Evolutionary conservation across 2,329 filamentous ascomycete species (phyloP).

Genomic region (Fusarium equiseti): DNA sequence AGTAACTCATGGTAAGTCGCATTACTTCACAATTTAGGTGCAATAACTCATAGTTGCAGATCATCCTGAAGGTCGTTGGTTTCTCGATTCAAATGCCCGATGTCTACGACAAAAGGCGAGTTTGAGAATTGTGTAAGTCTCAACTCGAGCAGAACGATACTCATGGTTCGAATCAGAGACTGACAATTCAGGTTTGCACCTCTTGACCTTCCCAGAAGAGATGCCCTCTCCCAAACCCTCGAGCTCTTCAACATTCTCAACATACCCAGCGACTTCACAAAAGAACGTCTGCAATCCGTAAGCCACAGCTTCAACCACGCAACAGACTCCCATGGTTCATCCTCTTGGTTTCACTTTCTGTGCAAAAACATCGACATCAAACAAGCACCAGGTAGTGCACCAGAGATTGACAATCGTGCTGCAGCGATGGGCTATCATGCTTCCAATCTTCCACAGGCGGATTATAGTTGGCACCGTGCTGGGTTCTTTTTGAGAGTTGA

Average conservation of each 20-base stretch:
- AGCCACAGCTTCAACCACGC: constrained; percentile 52
- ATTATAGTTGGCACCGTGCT: constrained; percentile 47
- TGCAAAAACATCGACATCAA: constrained; percentile 51
- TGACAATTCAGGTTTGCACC: constrained; percentile 48
- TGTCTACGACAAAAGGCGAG: constrained; percentile 42
- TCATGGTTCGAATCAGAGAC: neutral
- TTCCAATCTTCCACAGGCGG: constrained; percentile 46
- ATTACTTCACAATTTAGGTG: accelerated
- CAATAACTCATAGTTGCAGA: constrained; percentile 32
- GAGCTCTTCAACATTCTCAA: constrained; percentile 49
- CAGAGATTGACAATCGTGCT: constrained; percentile 46
- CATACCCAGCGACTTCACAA: constrained; percentile 50
- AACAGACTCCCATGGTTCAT: constrained; percentile 43
- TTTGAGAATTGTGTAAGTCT: constrained; percentile 50
- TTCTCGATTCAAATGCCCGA: constrained; percentile 35
- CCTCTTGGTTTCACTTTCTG: constrained; percentile 53
- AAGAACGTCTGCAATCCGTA: constrained; percentile 49
- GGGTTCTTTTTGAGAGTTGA: constrained; percentile 47
- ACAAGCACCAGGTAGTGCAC: constrained; percentile 26
- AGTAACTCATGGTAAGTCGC: constrained; percentile 37
- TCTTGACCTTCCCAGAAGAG: constrained; percentile 44
- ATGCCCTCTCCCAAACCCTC: constrained; percentile 39
- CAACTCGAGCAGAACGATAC: neutral
- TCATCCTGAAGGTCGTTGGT: constrained; percentile 45
- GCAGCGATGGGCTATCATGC: constrained; percentile 42